Base-by-base conservation (phyloP, 2,329 filamentous ascomycete species). In the Fusarium devonianum region DNA sequence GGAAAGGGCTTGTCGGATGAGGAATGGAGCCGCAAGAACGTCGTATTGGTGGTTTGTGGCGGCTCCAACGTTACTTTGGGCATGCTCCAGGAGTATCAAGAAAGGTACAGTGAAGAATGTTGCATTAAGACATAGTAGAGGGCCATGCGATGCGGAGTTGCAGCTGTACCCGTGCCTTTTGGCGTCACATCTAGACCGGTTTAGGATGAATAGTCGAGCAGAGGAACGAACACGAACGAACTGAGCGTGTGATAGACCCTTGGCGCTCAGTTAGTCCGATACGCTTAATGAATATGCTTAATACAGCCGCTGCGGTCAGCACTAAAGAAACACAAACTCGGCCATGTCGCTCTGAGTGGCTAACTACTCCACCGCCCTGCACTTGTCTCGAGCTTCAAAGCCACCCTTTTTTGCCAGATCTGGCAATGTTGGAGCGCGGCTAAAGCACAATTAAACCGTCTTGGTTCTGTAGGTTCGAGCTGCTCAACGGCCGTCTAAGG, bases 31-130 rank as follows among this genome's bases (percentile, higher is more conserved):
- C 74, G 81, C 48, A 88, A 85, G 68, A 90, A 89, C 58, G 82
- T 97, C 5, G 91, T 97, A 2, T 76, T 97, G 42, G 79, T 96
- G 17, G 85, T 97, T 6, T 97, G 93, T 66, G 93, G 93, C 33
- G 89, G 89, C 4, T 86, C 81, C 16, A 85, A 85, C 67, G 81
- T 90, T 25, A 84, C 81, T 2, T 69, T 87, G 50, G 79, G 82
- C 25, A 79, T 86, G 65, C 72, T 91, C 41, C 74, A 77, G 41
- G 76, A 73, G 47, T 91, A 87, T 69, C 75, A 76, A 56, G 72
- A 78, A 58, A 70, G 68, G 56, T 84, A 77, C 56, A 61, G 55
- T 8, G 44, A 38, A 11, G 58, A 70, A 52, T 67, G 70, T 3
- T 57, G 42, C 25, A 71, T 73, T 58, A 69, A 70, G 55, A 45